These are phyloP conservation scores for Theileria orientalis DNA, from an alignment of 169 alveolate genomes.

Conservation along the genomic window DNA sequence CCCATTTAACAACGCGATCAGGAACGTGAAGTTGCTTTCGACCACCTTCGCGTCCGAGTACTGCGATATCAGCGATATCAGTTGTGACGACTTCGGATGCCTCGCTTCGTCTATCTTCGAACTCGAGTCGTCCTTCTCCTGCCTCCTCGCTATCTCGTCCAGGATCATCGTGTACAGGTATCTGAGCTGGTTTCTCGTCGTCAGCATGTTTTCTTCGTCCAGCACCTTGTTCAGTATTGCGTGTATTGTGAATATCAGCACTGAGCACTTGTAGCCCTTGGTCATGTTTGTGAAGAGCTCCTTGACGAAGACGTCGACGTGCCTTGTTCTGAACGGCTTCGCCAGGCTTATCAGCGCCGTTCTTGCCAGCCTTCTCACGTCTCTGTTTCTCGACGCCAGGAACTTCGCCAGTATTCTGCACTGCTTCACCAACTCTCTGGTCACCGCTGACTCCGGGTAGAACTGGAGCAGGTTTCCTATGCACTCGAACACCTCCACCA, in stretches of 20 bases:
- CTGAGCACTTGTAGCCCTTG: conserved; percentile 43
- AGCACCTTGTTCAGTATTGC: conserved; percentile 26
- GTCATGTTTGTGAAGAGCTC: conserved; percentile 30
- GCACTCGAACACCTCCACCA: conserved; percentile 32
- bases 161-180: conserved; percentile 32
- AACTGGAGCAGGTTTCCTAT: conserved; percentile 36
- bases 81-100: conserved; percentile 29
- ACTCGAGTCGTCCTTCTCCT: conserved; percentile 36
- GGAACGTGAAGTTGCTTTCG: conserved; percentile 2
- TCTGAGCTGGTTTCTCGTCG: conserved; percentile 5
- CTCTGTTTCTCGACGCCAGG: conserved; percentile 29
- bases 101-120: conserved; percentile 53
- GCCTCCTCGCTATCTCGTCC: conserved; percentile 19
- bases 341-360: conserved; percentile 22
- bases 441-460: conserved; percentile 4
- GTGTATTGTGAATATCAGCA: conserved; percentile 42
- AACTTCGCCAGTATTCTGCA: conserved; percentile 35
- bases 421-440: conserved; percentile 30
- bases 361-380: conserved; percentile 30
- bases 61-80: conserved; percentile 29
- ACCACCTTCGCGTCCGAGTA: conserved; percentile 30
- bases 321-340: conserved; percentile 22
- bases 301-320: conserved; percentile 25
- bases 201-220: conserved; percentile 1
- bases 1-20: conserved; percentile 39